Base-by-base conservation (phyloP, 208 protist genomes). In the Sergeia podlipaevii region DNA sequence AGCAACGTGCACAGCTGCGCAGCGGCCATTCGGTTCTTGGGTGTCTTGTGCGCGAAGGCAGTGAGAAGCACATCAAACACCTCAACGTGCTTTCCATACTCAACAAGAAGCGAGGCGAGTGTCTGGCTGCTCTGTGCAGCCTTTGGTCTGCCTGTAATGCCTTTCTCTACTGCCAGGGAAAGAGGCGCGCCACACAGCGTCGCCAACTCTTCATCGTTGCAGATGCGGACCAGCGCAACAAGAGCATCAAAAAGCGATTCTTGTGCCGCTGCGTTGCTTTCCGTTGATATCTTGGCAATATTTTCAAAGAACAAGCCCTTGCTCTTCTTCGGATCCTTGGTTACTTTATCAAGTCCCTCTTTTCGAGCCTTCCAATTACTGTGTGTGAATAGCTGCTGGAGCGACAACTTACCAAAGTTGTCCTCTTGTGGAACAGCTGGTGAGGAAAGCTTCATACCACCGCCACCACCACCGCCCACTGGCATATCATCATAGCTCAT, bases 351-450 rank as follows among this genome's bases (percentile, higher is more conserved):
- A 45, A 77, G 91, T 0, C 74, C 88, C 21, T 70, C 57, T 29
- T 83, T 84, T 0, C 88, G 65, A 0, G 79, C 88, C 47, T 89
- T 91, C 85, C 88, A 95, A 61, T 84, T 86, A 39, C 44, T 64
- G 57, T 90, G 74, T 1, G 23, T 18, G 1, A 95, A 53, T 17
- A 89, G 52, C 29, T 80, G 46, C 13, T 77, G 63, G 5, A 91
- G 33, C 5, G 70, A 38, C 1, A 77, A 61, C 5, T 46, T 55
- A 18, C 54, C 71, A 39, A 92, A 92, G 56, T 87, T 70, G 11
- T 91, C 78, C 8, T 72, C 37, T 5, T 37, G 4, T 26, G 23
- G 27, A 0, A 45, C 13, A 8, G 68, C 28, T 41, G 27, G 45
- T 13, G 8, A 36, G 46, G 77, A 75, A 33, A 49, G 21, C 51